These are phyloP conservation scores for Penicillium turbatum DNA, from an alignment of 495 filamentous ascomycete genomes.

Conservation along the genomic window DNA sequence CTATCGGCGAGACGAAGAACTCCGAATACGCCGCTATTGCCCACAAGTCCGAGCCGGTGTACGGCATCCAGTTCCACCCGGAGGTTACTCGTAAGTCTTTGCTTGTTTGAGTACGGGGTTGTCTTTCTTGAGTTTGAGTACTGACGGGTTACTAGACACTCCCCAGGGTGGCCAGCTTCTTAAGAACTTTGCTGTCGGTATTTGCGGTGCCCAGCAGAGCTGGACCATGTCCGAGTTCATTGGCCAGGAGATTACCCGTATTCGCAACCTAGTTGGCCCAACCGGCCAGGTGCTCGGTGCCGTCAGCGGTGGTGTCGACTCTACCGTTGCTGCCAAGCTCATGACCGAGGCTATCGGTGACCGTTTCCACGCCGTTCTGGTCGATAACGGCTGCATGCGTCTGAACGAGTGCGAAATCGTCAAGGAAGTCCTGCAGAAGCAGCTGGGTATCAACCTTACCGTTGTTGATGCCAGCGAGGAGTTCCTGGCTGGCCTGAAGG, in stretches of 20 bases:
- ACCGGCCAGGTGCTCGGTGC: slow-evolving; percentile 80
- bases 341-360: slow-evolving; percentile 81
- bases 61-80: slow-evolving; percentile 76
- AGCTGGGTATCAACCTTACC: slow-evolving; percentile 85
- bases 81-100: too few relatives aligned
- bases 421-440: slow-evolving; percentile 65
- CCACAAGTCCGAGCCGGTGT: slow-evolving; percentile 61
- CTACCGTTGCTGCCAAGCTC: slow-evolving; percentile 78
- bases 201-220: slow-evolving; percentile 67
- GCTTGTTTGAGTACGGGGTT: too few relatives aligned
- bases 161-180: slow-evolving; percentile 60
- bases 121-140: background rate
- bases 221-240: slow-evolving; percentile 85
- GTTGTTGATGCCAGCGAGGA: slow-evolving; percentile 74
- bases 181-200: slow-evolving; percentile 74
- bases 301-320: slow-evolving; percentile 84
- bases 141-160: slow-evolving; percentile 10
- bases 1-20: slow-evolving; percentile 70
- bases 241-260: slow-evolving; percentile 70
- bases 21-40: slow-evolving; percentile 79
- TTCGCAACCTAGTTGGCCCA: slow-evolving; percentile 70
- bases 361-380: slow-evolving; percentile 82
- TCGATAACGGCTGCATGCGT: slow-evolving; percentile 86
- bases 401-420: slow-evolving; percentile 79
- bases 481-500: slow-evolving; percentile 71